These are phyloP conservation scores for Zygotorulaspora danielsina DNA, from an alignment of 805 yeast species.

Conservation along the genomic window DNA sequence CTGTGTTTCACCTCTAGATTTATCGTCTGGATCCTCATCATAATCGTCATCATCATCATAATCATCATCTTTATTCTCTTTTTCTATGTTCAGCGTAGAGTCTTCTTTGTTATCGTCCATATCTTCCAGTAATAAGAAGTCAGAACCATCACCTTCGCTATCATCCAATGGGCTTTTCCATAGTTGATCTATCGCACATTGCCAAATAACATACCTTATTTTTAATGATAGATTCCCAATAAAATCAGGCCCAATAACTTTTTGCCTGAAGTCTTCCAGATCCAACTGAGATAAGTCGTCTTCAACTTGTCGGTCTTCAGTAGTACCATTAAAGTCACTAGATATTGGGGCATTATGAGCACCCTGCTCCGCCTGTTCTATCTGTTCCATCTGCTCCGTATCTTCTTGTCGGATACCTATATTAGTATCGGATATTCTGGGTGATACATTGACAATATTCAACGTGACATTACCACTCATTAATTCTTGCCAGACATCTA, in stretches of 20 bases:
- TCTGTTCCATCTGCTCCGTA: constrained; percentile 1
- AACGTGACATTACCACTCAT: constrained; percentile 35
- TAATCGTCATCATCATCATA: constrained; percentile 18
- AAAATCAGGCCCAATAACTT: constrained; percentile 44
- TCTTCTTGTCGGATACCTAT: too few species aligned
- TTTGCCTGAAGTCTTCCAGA: constrained; percentile 38
- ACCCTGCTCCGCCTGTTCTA: constrained; percentile 2
- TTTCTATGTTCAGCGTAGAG: constrained; percentile 2
- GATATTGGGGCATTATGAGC: constrained; percentile 1
- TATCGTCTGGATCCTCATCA: constrained; percentile 18
- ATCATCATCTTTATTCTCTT: constrained; percentile 13
- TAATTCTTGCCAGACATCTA: constrained; percentile 44
- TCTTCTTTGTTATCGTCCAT: constrained; percentile 1
- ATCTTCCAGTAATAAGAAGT: constrained; percentile 18
- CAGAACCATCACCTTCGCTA: constrained; percentile 13
- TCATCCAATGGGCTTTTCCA: constrained; percentile 31
- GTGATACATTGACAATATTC: constrained; percentile 26
- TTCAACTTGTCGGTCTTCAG: constrained; percentile 15
- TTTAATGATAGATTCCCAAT: constrained; percentile 58
- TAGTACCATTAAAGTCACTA: constrained; percentile 4
- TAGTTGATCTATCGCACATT: constrained; percentile 43
- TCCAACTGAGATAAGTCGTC: constrained; percentile 40
- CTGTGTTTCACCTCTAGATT: constrained; percentile 4
- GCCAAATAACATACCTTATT: constrained; percentile 66
- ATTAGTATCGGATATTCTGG: background rate